Evolutionary conservation across 1,284 basidiomycete species (phyloP).

Genomic region (Phenoliferia sp.): DNA sequence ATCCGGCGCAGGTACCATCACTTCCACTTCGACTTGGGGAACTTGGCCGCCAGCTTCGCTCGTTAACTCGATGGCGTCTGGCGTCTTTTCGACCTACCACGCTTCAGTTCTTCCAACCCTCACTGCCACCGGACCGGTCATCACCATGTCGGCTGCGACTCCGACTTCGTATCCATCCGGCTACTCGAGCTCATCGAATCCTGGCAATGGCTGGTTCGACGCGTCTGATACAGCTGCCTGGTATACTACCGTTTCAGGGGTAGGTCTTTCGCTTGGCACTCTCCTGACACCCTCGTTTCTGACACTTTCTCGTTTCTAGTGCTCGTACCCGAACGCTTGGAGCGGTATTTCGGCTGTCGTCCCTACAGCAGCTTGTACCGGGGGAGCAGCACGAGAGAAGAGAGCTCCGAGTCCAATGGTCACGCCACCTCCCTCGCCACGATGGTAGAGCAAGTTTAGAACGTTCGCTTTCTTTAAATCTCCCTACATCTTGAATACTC

Average conservation of each 20-base stretch:
- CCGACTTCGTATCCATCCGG: conserved; percentile 56
- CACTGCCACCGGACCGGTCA: conserved; percentile 50
- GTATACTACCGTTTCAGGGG: conserved; percentile 54
- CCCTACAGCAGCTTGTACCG: neutral
- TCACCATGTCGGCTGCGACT: conserved; percentile 47
- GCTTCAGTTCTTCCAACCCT: conserved; percentile 48
- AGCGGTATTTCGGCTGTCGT: conserved; percentile 6
- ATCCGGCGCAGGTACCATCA: conserved; percentile 54
- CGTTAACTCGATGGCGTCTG: conserved; percentile 39
- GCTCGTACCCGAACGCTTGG: conserved; percentile 78
- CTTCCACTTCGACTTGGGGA: conserved; percentile 23
- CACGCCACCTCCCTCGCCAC: too few relatives aligned
- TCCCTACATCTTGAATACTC: too few relatives aligned
- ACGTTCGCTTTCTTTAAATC: too few relatives aligned
- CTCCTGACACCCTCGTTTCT: too few relatives aligned
- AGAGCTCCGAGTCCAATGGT: too few relatives aligned
- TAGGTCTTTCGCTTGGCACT: too few relatives aligned
- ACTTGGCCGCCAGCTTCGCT: conserved; percentile 31
- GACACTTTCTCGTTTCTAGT: too few relatives aligned
- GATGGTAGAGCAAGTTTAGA: too few relatives aligned
- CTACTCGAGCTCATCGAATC: conserved; percentile 48
- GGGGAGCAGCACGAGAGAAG: neutral
- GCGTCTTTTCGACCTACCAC: too few relatives aligned
- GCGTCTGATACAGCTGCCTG: conserved; percentile 56
- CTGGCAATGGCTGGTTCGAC: conserved; percentile 76